Percentiles rank a stretch among this genome's conserved stretches.
Conservation (phyloP, 2,329 filamentous ascomycete genomes). For the Colletotrichum nymphaeae region DNA sequence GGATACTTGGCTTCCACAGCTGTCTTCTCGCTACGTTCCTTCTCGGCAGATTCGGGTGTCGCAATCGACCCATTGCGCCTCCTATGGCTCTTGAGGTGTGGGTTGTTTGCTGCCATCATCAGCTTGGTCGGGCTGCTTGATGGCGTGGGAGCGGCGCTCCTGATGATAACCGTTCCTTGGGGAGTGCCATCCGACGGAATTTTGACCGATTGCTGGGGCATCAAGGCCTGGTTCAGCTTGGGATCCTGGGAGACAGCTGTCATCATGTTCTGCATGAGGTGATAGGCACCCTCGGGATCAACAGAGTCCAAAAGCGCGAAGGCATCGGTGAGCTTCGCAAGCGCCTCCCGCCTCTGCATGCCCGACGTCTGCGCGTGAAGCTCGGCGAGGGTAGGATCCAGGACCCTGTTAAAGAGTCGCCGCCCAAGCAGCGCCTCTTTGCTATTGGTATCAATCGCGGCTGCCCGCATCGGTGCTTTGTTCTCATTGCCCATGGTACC, state of each 20-base stretch:
- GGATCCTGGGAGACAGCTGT: constrained; percentile 77
- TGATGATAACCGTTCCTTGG: constrained; percentile 68
- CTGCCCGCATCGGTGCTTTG: constrained; percentile 58
- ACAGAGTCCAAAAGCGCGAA: constrained; percentile 86
- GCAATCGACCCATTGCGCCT: constrained; percentile 67
- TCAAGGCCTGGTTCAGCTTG: constrained; percentile 67
- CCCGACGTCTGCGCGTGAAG: constrained; percentile 81
- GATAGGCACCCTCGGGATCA: constrained; percentile 90
- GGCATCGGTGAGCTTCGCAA: constrained; percentile 85
- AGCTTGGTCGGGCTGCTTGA: constrained; percentile 70
- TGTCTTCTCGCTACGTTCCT: constrained; percentile 58
- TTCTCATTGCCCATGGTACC: constrained; percentile 72
- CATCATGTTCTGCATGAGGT: constrained; percentile 82
- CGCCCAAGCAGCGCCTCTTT: constrained; percentile 89
- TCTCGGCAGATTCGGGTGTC: constrained; percentile 50
- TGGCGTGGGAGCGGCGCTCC: constrained; percentile 50
- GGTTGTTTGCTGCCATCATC: constrained; percentile 83
- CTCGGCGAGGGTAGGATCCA: constrained; percentile 88
- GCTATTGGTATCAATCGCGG: constrained; percentile 67
- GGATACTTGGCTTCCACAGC: constrained; percentile 65
- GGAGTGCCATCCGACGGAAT: constrained; percentile 57
- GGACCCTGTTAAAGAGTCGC: constrained; percentile 81
- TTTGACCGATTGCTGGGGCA: constrained; percentile 53
- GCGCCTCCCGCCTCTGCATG: constrained; percentile 79
- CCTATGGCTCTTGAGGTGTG: constrained; percentile 83